Percentiles rank a stretch among this genome's conserved stretches.
These are phyloP conservation scores for Pyrenophora tritici-repentis DNA, from an alignment of 2,329 filamentous ascomycete species.

Conservation along the genomic window DNA sequence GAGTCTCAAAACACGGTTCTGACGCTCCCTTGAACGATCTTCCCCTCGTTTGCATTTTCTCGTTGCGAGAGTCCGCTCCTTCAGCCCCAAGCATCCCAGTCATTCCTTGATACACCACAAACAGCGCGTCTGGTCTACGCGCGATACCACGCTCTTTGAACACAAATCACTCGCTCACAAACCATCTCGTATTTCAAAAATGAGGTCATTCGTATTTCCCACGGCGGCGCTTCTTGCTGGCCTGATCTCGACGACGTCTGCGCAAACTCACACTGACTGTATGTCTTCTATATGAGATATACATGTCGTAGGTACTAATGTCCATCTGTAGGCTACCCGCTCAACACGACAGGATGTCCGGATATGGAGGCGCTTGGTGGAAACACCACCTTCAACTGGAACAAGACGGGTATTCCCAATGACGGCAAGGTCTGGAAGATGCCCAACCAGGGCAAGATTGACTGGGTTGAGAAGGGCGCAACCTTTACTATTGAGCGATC, in stretches of 20 bases:
- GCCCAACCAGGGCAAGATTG: slow-evolving; percentile 67
- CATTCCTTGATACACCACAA: slow-evolving; percentile 27
- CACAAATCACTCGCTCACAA: slow-evolving; percentile 3
- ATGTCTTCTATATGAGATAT: neutral
- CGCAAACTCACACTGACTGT: slow-evolving; percentile 75
- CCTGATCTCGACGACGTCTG: slow-evolving; percentile 56
- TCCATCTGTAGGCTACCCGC: slow-evolving; percentile 65
- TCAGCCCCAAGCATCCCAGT: slow-evolving; percentile 22
- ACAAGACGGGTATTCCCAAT: slow-evolving; percentile 54
- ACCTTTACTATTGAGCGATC: slow-evolving; percentile 72
- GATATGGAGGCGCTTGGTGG: slow-evolving; percentile 72
- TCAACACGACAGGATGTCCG: slow-evolving; percentile 69
- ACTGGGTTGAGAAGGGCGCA: slow-evolving; percentile 67
- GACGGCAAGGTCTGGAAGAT: slow-evolving; percentile 61
- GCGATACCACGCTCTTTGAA: slow-evolving; percentile 40
- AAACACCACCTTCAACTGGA: slow-evolving; percentile 57
- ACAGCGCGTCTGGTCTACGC: slow-evolving; percentile 46
- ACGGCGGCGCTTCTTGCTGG: slow-evolving; percentile 45
- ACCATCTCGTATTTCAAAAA: slow-evolving; percentile 18
- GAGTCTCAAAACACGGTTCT: slow-evolving; percentile 33
- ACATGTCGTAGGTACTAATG: neutral
- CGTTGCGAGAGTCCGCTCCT: slow-evolving; percentile 36
- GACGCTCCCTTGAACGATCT: slow-evolving; percentile 27
- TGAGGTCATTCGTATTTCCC: slow-evolving; percentile 44
- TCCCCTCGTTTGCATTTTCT: slow-evolving; percentile 26